phyloP scores from a whole-genome alignment of 139 green algal genomes.

The Gonium pectorale region DNA sequence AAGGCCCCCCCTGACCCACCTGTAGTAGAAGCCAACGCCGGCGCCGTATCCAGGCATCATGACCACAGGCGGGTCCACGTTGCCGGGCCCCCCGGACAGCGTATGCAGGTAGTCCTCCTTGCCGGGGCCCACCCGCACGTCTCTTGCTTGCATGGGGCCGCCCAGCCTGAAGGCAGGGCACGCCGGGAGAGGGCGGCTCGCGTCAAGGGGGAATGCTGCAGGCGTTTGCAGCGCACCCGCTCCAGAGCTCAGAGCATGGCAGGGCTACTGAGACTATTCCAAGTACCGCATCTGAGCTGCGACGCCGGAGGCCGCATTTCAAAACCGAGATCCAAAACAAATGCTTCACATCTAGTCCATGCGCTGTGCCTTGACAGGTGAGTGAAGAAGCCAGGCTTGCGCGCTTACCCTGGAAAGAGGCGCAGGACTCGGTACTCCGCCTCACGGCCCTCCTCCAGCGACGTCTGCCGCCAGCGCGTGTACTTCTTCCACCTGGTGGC shows the following conservation, averaged over 20 bases:
- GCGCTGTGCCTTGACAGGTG: too few species aligned
- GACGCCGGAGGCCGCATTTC: too few species aligned
- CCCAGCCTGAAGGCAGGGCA: conserved; percentile 15
- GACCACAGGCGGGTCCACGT: conserved; percentile 68
- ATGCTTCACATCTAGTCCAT: too few species aligned
- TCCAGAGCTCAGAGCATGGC: too few species aligned
- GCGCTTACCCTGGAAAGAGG: conserved; percentile 25
- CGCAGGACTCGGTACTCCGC: conserved; percentile 65
- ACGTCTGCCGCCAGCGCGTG: conserved; percentile 70
- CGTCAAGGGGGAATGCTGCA: neutral
- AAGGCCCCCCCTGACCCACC: conserved; percentile 26
- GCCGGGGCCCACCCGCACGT: conserved; percentile 61
- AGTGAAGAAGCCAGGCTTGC: too few species aligned
- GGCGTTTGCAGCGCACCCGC: too few species aligned
- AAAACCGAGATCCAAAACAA: too few species aligned
- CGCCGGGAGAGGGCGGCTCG: neutral
- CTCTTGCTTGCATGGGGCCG: conserved; percentile 39
- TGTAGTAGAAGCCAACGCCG: conserved; percentile 74
- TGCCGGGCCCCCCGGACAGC: conserved; percentile 40
- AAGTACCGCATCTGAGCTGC: too few species aligned
- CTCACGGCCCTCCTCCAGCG: conserved; percentile 51
- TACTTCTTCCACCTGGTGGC: conserved; percentile 38
- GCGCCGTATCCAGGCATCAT: conserved; percentile 82
- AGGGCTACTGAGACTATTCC: too few species aligned
- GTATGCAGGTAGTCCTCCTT: conserved; percentile 81